These are phyloP conservation scores for Crucihimalaya himalaica DNA, from an alignment of 345 rosid genomes.

Conservation along the genomic window DNA sequence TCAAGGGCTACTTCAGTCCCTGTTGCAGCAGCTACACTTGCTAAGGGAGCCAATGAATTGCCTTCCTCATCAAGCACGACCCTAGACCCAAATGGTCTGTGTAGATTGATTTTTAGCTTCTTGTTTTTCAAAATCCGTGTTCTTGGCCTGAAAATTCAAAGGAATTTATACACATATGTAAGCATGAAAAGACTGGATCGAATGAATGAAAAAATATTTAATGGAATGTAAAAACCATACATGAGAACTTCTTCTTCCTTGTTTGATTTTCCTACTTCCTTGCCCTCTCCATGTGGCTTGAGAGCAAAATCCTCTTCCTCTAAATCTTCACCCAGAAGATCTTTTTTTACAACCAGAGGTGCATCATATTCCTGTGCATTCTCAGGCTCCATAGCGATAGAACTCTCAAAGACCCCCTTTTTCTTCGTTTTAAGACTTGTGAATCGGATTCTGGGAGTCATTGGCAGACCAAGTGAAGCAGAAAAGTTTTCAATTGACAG, in stretches of 20 bases:
- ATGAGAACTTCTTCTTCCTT: conserved; percentile 42
- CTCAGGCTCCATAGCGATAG: conserved; percentile 43
- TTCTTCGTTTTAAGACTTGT: conserved; percentile 52
- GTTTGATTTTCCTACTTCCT: conserved; percentile 43
- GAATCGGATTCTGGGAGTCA: conserved; percentile 78
- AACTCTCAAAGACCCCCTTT: conserved; percentile 40
- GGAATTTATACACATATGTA: conserved; percentile 15
- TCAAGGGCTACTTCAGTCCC: conserved; percentile 55
- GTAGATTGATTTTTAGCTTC: conserved; percentile 79
- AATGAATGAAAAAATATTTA: neutral
- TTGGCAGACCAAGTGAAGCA: conserved; percentile 88
- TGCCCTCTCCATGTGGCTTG: conserved; percentile 41
- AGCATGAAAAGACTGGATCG: neutral
- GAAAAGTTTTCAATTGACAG: conserved; percentile 75
- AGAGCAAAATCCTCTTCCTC: conserved; percentile 50
- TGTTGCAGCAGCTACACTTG: conserved; percentile 63
- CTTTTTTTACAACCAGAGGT: conserved; percentile 35
- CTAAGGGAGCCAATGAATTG: conserved; percentile 75
- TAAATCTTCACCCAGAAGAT: conserved; percentile 43
- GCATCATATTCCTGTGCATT: conserved; percentile 32
- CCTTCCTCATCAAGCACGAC: conserved; percentile 88
- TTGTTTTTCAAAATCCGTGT: conserved; percentile 78
- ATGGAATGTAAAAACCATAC: conserved; percentile 47
- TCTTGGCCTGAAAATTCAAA: conserved; percentile 52
- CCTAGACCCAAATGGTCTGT: conserved; percentile 79